phyloP scores from a whole-genome alignment of 2,329 filamentous ascomycete genomes.

The Scedosporium minutisporum region DNA sequence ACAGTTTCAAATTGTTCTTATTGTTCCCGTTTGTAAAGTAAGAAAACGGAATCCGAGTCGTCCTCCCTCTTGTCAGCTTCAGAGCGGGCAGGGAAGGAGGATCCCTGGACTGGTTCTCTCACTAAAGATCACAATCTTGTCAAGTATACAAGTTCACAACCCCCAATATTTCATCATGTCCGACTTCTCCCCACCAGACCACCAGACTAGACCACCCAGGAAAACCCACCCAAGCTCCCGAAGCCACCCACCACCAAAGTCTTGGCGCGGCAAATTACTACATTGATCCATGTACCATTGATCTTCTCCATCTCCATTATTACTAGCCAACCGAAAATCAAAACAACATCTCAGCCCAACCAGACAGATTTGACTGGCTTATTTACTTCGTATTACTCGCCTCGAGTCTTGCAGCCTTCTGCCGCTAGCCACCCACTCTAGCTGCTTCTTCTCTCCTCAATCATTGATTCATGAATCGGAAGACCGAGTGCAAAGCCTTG shows the following conservation, averaged over 20 bases:
- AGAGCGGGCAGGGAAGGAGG: too few relatives aligned
- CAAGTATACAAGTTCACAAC: too few relatives aligned
- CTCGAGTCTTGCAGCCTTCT: background rate
- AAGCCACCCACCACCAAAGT: background rate
- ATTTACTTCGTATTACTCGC: background rate
- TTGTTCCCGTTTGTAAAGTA: too few relatives aligned
- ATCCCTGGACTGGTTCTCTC: too few relatives aligned
- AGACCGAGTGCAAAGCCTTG: background rate
- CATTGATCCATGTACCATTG: background rate
- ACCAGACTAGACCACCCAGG: background rate
- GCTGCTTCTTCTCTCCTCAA: background rate
- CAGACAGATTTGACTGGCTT: background rate
- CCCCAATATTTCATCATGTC: too few relatives aligned
- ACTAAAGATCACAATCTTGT: too few relatives aligned
- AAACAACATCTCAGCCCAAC: slow-evolving; percentile 8
- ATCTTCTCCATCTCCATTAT: background rate
- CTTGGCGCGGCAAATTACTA: slow-evolving; percentile 2
- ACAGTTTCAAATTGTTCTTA: too few relatives aligned
- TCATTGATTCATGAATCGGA: background rate
- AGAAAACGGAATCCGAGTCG: too few relatives aligned
- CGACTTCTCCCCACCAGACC: background rate
- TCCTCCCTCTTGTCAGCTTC: too few relatives aligned
- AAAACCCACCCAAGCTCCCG: background rate
- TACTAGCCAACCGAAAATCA: slow-evolving; percentile 2
- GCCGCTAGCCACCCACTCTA: slow-evolving; percentile 1